Conservation (phyloP, 2,329 filamentous ascomycete genomes). For the Hypoxylon sp. region DNA sequence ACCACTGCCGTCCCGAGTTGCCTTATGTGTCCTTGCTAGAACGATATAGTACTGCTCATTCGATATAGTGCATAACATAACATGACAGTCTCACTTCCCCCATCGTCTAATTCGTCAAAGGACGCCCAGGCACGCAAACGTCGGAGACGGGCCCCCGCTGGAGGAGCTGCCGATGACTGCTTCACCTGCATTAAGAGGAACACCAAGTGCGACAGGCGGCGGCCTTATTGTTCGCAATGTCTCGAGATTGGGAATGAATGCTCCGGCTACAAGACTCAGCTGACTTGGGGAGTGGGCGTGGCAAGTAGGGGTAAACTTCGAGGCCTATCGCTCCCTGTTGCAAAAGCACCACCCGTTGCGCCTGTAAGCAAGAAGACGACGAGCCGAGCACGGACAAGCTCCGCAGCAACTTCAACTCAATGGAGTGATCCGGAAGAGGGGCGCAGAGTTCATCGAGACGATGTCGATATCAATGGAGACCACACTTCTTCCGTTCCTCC, state of each 20-base stretch:
- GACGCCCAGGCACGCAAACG: conserved; percentile 75
- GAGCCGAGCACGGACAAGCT: conserved; percentile 63
- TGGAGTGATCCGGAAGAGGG: conserved; percentile 60
- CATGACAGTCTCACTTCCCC: conserved; percentile 67
- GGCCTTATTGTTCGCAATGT: conserved; percentile 96
- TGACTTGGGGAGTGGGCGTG: conserved; percentile 97
- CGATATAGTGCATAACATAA: conserved; percentile 48
- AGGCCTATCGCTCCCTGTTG: conserved; percentile 83
- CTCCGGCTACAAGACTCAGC: conserved; percentile 94
- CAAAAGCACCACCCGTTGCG: conserved; percentile 71
- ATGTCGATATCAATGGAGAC: conserved; percentile 57
- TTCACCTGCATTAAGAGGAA: conserved; percentile 90
- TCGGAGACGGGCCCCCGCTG: conserved; percentile 88
- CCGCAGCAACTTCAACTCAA: conserved; percentile 57
- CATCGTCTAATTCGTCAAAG: conserved; percentile 64
- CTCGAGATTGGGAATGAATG: conserved; percentile 93
- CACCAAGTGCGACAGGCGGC: conserved; percentile 88
- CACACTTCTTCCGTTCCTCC: conserved; percentile 61
- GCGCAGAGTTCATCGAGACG: conserved; percentile 55
- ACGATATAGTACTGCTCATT: conserved; percentile 46
- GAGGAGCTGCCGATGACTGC: conserved; percentile 93
- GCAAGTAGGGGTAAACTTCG: conserved; percentile 95
- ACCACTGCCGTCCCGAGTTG: conserved; percentile 45
- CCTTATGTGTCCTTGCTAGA: conserved; percentile 49
- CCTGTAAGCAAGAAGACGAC: conserved; percentile 65